These are phyloP conservation scores for Pyrenophora graminea DNA, from an alignment of 2,329 filamentous ascomycete species.

Conservation along the genomic window DNA sequence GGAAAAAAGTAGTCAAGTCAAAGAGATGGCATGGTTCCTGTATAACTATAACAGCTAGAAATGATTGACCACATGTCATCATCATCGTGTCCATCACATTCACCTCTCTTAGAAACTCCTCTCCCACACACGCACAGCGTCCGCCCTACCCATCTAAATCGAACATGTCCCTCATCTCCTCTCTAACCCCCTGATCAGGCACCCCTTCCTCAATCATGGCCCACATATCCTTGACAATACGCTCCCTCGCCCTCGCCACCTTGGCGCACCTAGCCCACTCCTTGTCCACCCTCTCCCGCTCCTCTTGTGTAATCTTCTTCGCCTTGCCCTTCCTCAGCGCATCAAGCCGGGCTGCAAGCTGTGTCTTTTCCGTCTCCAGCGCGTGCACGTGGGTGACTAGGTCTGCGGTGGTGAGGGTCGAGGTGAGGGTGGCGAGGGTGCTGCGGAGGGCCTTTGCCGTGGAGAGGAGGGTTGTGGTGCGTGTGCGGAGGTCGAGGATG, in stretches of 20 bases:
- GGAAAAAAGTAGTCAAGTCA: no score
- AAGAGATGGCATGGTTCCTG: no score
- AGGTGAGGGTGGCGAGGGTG: conserved; percentile 52
- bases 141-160: conserved; percentile 40
- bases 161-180: conserved; percentile 56
- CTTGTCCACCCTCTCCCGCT: conserved; percentile 52
- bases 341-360: conserved; percentile 49
- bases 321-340: conserved; percentile 48
- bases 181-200: conserved; percentile 52
- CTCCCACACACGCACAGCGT: no score
- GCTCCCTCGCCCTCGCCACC: conserved; percentile 50
- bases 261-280: conserved; percentile 52
- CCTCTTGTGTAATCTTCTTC: conserved; percentile 49
- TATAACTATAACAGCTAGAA: no score
- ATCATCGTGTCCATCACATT: no score
- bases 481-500: conserved; percentile 53
- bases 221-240: conserved; percentile 59
- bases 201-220: conserved; percentile 53
- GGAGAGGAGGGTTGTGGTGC: conserved; percentile 51
- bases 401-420: conserved; percentile 56
- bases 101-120: no score
- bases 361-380: conserved; percentile 52
- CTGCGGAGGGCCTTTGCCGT: conserved; percentile 56
- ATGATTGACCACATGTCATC: no score
- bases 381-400: conserved; percentile 51